Evolutionary conservation across 345 rosid species (phyloP).

Genomic region (Salix exigua): DNA sequence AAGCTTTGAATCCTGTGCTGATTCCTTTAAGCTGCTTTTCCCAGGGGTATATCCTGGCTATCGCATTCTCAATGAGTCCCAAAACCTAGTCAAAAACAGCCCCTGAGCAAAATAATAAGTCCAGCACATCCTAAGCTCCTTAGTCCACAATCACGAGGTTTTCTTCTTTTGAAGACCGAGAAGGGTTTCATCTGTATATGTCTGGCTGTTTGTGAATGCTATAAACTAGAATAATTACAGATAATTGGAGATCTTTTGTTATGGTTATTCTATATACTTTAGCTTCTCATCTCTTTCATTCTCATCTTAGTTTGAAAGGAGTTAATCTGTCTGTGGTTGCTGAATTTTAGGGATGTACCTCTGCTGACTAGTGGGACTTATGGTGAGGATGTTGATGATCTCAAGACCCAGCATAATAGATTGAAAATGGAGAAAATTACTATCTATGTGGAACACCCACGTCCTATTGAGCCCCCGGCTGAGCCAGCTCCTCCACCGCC

Average conservation of each 20-base stretch:
- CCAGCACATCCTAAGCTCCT: background rate
- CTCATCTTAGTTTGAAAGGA: background rate
- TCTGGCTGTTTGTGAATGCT: background rate
- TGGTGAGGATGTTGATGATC: constrained; percentile 47
- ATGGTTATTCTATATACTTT: background rate
- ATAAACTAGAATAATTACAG: background rate
- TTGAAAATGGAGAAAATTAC: constrained; percentile 75
- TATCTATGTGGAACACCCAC: constrained; percentile 84
- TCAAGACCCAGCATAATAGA: constrained; percentile 29
- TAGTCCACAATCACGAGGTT: background rate
- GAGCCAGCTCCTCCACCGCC: constrained; percentile 95
- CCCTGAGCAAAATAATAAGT: too few relatives aligned
- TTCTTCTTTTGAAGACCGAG: background rate
- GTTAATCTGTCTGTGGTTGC: constrained; percentile 5
- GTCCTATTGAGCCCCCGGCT: constrained; percentile 90
- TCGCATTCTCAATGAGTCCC: too few relatives aligned
- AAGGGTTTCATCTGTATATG: background rate
- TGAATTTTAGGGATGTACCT: constrained; percentile 64
- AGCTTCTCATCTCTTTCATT: background rate
- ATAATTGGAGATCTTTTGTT: background rate
- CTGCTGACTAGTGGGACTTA: constrained; percentile 50
- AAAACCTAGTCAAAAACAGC: too few relatives aligned
- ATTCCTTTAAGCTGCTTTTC: background rate
- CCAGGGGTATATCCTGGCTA: too few relatives aligned
- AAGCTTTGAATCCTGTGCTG: background rate